Conservation (phyloP, 1,284 basidiomycete genomes). For the Tylopilus sp. region DNA sequence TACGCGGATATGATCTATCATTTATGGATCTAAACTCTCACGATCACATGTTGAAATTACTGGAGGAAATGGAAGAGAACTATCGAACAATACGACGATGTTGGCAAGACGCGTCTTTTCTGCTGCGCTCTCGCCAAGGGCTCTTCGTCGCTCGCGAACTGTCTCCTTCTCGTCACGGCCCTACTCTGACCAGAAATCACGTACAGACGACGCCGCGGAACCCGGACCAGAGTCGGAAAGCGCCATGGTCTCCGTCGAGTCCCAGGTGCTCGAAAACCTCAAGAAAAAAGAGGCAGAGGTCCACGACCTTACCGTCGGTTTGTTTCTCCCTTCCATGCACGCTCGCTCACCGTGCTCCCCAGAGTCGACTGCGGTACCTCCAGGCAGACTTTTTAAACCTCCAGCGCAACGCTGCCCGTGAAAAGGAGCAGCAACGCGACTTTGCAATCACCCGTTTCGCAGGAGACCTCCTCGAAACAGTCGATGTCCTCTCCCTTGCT, state of each 20-base stretch:
- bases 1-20: neutral
- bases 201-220: conserved; percentile 20
- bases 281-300: conserved; percentile 72
- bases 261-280: conserved; percentile 48
- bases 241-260: conserved; percentile 30
- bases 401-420: conserved; percentile 84
- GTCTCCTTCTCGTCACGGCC: conserved; percentile 33
- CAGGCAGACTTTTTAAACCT: conserved; percentile 96
- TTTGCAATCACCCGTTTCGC: conserved; percentile 94
- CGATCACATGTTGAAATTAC: conserved; percentile 29
- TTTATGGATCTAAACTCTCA: neutral
- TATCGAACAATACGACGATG: no score
- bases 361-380: conserved; percentile 83
- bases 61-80: no score
- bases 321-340: neutral
- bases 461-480: conserved; percentile 83
- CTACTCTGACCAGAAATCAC: conserved; percentile 52
- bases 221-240: conserved; percentile 35
- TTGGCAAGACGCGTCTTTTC: conserved; percentile 49
- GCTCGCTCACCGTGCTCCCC: conserved; percentile 6
- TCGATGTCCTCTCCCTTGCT: conserved; percentile 89
- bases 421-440: conserved; percentile 90
- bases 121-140: conserved; percentile 49
- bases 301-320: conserved; percentile 69
- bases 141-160: conserved; percentile 38